Conservation (phyloP, 2,329 filamentous ascomycete genomes). For the Fusarium subglutinans region DNA sequence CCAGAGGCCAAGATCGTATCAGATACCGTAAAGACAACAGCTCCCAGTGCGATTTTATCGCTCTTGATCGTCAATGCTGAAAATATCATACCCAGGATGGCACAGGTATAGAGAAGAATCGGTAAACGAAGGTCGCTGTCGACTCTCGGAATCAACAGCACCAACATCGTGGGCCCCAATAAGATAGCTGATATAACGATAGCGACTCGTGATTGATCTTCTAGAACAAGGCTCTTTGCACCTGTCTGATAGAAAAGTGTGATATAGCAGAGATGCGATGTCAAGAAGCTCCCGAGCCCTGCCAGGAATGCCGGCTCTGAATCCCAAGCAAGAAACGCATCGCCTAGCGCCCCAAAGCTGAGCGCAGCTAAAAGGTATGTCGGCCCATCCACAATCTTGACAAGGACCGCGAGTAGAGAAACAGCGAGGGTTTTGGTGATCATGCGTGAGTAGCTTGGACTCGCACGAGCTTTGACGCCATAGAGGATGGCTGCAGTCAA, state of each 20-base stretch:
- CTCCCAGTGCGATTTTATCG: not conserved
- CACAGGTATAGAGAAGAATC: not conserved
- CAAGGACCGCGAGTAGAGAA: not conserved
- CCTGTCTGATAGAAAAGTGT: not conserved
- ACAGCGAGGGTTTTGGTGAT: not conserved
- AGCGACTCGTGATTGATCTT: not conserved
- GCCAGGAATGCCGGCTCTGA: accelerated
- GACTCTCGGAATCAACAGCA: accelerated
- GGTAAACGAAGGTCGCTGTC: not conserved
- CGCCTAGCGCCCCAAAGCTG: not conserved
- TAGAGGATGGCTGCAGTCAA: not conserved
- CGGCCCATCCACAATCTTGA: not conserved
- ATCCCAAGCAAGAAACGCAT: not conserved
- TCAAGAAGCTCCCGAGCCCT: not conserved
- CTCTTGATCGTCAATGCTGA: not conserved
- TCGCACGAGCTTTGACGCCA: not conserved
- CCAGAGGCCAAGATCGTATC: not conserved
- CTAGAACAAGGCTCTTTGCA: not conserved
- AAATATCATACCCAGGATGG: not conserved
- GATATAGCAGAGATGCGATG: not conserved
- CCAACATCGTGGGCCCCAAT: not conserved
- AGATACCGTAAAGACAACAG: not conserved
- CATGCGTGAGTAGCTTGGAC: not conserved
- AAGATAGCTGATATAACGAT: accelerated
- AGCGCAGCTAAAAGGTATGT: not conserved